Evolutionary conservation across 768 basidiomycete species (phyloP).

Genomic region (Pholiota microspora): DNA sequence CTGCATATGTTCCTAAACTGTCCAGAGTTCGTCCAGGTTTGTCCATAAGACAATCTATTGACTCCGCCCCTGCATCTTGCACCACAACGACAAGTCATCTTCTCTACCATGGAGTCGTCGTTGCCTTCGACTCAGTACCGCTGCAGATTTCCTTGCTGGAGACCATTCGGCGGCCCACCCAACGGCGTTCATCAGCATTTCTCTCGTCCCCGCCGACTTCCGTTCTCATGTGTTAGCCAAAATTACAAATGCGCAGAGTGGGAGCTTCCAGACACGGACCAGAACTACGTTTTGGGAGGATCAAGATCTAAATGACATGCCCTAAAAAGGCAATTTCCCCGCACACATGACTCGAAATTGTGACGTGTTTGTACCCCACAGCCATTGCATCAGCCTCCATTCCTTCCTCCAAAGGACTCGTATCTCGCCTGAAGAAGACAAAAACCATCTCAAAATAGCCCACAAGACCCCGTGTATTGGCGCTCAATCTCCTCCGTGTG

Average conservation of each 20-base stretch:
- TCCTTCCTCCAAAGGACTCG: background rate
- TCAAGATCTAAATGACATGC: slow-evolving; percentile 13
- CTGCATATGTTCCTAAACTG: background rate
- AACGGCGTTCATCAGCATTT: no score
- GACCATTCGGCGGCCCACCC: background rate
- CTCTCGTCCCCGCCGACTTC: background rate
- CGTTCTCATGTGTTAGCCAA: background rate
- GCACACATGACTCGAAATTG: slow-evolving; percentile 16
- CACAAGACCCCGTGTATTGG: slow-evolving; percentile 2
- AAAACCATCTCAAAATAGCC: background rate
- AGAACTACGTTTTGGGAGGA: slow-evolving; percentile 1
- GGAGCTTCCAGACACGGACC: background rate
- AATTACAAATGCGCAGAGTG: background rate
- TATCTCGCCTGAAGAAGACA: background rate
- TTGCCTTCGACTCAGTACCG: slow-evolving; percentile 2
- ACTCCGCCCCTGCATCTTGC: background rate
- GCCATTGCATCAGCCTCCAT: background rate
- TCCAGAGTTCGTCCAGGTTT: background rate
- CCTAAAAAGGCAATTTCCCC: slow-evolving; percentile 14
- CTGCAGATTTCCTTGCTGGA: background rate
- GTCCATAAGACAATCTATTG: background rate
- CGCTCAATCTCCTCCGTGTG: slow-evolving; percentile 1
- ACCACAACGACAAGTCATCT: background rate
- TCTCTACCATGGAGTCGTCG: slow-evolving; percentile 8
- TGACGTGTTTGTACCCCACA: background rate